Base-by-base conservation (phyloP, 768 basidiomycete species). In the Suillus placidus region DNA sequence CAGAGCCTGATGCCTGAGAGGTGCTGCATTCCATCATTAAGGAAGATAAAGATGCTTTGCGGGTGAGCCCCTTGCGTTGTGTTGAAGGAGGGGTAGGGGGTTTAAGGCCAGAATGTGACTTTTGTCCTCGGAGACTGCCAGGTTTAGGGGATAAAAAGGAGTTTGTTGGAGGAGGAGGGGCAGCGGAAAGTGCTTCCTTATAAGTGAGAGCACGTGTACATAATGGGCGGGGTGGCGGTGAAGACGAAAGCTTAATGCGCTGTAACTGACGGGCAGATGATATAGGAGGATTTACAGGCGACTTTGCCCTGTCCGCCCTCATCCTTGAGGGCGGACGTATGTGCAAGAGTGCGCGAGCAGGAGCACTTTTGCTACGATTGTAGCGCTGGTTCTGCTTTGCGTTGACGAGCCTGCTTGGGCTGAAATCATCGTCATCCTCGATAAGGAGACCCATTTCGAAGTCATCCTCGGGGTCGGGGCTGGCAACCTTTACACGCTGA, bases 381-480 rank as follows among this genome's bases (percentile, higher is more conserved):
- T 80, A 78, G 69, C 78, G 83, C 64, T 80, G 78, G 23, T 79
- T 77, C 66, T 85, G 80, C 67, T 82, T 81, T 18, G 76, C 75
- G 45, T 82, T 86, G 73, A 83, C 79, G 26, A 94, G 83, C 62
- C 91, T 82, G 74, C 89, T 91, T 16, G 92, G 91, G 72, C 90
- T 93, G 57, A 95, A 86, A 72, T 94, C 92, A 62, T 84, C 85
- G 73, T 93, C 93, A 67, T 92, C 91, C 71, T 90, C 89, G 70
- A 95, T 89, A 68, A 94, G 84, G 61, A 95, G 87, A 16, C 93
- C 93, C 66, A 85, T 85, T 77, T 95, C 93, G 68, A 94, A 94
- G 74, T 94, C 91, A 66, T 94, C 93, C 71, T 95, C 93, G 14
- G 82, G 86, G 75, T 93, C 87, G 18, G 88, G 85, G 65, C 78